A percentile compares a stretch with the other conserved stretches of the same genome.
Evolutionary conservation across 1,284 basidiomycete genomes (phyloP).

Genomic region (Puccinia coronata): DNA sequence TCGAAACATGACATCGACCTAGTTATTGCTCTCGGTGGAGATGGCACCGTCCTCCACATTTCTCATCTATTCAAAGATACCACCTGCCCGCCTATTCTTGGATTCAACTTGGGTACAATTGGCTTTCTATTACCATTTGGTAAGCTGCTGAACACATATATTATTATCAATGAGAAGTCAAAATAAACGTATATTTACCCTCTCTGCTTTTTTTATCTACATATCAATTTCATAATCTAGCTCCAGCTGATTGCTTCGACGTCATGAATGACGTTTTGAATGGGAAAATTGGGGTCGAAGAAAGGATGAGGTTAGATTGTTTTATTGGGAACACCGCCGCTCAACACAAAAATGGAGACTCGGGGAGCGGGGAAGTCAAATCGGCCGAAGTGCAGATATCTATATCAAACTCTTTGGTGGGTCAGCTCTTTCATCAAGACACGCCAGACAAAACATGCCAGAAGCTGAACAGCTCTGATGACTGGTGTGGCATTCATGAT

Average conservation of each 20-base stretch:
- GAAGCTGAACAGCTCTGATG: not conserved
- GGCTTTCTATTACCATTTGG: slow-evolving; percentile 93
- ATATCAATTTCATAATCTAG: slow-evolving; percentile 47
- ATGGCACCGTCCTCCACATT: slow-evolving; percentile 92
- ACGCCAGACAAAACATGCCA: not conserved
- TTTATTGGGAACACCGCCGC: not conserved
- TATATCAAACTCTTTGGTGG: slow-evolving; percentile 1
- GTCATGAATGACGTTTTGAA: slow-evolving; percentile 52
- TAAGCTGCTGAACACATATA: slow-evolving; percentile 59
- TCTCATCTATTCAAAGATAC: slow-evolving; percentile 85
- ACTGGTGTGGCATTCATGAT: not conserved
- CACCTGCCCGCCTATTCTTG: slow-evolving; percentile 88
- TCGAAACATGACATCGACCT: slow-evolving; percentile 66
- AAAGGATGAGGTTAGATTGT: slow-evolving; percentile 44
- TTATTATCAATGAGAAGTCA: not conserved
- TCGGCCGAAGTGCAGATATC: not conserved
- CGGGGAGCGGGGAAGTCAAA: not conserved
- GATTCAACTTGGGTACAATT: slow-evolving; percentile 92
- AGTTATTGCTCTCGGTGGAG: slow-evolving; percentile 87
- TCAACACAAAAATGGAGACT: not conserved
- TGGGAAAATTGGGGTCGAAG: slow-evolving; percentile 35
- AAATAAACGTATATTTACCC: not conserved
- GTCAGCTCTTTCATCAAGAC: not conserved
- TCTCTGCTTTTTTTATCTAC: slow-evolving; percentile 21
- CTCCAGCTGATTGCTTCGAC: slow-evolving; percentile 73